These are phyloP conservation scores for Trametes sp. DNA, from an alignment of 1,284 basidiomycete genomes.

Conservation along the genomic window DNA sequence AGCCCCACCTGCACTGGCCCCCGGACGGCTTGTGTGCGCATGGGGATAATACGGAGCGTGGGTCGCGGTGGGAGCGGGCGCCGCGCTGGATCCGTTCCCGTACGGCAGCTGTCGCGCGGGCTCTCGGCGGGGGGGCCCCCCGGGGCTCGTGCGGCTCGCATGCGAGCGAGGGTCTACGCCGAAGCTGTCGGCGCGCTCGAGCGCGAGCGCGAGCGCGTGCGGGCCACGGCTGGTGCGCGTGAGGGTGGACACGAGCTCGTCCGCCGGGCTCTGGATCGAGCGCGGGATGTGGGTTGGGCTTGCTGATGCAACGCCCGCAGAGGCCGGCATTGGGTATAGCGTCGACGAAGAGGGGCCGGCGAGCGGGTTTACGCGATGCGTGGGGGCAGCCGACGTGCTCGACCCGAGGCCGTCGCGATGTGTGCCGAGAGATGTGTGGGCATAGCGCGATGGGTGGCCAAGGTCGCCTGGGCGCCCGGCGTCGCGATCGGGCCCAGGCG, in stretches of 20 bases:
- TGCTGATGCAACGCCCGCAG: conserved; percentile 1
- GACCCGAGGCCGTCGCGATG: not conserved
- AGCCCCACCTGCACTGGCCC: conserved; percentile 4
- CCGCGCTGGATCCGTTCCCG: not conserved
- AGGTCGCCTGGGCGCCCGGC: not conserved
- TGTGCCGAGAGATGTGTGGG: not conserved
- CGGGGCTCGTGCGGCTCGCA: not conserved
- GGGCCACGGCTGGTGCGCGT: no score
- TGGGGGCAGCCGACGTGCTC: not conserved
- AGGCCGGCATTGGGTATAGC: not conserved
- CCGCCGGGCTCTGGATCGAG: conserved; percentile 26
- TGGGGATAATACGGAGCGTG: conserved; percentile 15
- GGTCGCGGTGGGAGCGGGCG: conserved; percentile 1
- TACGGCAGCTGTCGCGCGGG: conserved; percentile 3
- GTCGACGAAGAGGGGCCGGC: conserved; percentile 5
- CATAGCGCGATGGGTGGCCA: not conserved
- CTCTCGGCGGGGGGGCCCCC: not conserved
- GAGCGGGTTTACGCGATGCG: not conserved
- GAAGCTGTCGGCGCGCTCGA: conserved; percentile 7
- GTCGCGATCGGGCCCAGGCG: not conserved
- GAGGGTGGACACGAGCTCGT: conserved; percentile 27
- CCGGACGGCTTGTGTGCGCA: not conserved
- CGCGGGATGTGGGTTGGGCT: conserved; percentile 7
- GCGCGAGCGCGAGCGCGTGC: no score
- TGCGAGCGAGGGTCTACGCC: not conserved